A percentile compares a stretch with the other conserved stretches of the same genome.
These are phyloP conservation scores for Isabelozyma heimii DNA, from an alignment of 805 yeast genomes.

Conservation along the genomic window DNA sequence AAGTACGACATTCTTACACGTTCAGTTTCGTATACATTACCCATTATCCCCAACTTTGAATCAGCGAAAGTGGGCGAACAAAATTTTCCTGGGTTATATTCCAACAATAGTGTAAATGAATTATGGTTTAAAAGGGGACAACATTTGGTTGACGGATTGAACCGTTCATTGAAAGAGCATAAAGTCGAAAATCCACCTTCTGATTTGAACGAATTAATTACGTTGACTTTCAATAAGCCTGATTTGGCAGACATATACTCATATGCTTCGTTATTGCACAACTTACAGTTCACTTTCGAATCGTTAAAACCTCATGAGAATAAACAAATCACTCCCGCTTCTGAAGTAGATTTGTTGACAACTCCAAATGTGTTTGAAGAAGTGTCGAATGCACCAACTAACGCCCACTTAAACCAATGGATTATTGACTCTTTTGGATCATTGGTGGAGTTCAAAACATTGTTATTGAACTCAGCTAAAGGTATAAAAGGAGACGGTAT, in stretches of 20 bases:
- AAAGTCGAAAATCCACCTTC: conserved; percentile 22
- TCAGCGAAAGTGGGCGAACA: conserved; percentile 20
- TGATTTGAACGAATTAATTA: conserved; percentile 32
- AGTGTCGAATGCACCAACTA: conserved; percentile 32
- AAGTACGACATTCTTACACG: neutral
- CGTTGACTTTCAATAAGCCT: conserved; percentile 43
- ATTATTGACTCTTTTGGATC: conserved; percentile 70
- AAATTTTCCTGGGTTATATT: conserved; percentile 35
- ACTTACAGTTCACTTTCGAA: conserved; percentile 48
- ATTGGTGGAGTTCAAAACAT: conserved; percentile 67
- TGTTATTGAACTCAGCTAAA: conserved; percentile 65
- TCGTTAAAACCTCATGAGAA: conserved; percentile 31
- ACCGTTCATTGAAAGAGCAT: conserved; percentile 27
- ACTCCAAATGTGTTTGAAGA: conserved; percentile 41
- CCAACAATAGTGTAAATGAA: conserved; percentile 28
- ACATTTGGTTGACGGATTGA: conserved; percentile 30
- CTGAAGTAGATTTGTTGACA: conserved; percentile 33
- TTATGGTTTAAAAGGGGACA: conserved; percentile 41
- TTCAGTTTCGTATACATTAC: conserved; percentile 30
- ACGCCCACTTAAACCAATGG: conserved; percentile 42
- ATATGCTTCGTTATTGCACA: conserved; percentile 46
- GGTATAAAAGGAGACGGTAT: conserved; percentile 85
- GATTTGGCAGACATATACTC: conserved; percentile 43
- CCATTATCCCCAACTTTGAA: conserved; percentile 30
- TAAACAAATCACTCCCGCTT: conserved; percentile 15